Conservation (phyloP, 805 yeast species). For the Metschnikowia baotianmanensis region DNA sequence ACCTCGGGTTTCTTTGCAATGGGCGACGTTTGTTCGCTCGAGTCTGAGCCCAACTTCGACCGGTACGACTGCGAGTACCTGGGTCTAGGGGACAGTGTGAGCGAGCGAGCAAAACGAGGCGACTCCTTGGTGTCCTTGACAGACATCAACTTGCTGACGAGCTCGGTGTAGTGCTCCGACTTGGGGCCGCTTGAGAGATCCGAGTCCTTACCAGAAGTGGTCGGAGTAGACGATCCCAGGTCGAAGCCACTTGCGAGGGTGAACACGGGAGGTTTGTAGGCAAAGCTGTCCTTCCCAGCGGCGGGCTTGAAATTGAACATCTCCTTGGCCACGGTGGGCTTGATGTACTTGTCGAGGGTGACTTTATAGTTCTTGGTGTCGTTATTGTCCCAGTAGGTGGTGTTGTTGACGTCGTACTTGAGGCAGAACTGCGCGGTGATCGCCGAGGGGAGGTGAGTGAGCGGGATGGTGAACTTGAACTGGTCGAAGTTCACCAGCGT, state of each 20-base stretch:
- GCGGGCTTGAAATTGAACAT: constrained; percentile 9
- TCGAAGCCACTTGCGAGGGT: constrained; percentile 2
- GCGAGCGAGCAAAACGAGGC: constrained; percentile 8
- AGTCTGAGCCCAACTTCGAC: constrained; percentile 14
- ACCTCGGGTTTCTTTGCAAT: neutral
- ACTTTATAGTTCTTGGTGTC: constrained; percentile 35
- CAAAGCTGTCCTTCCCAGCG: constrained; percentile 9
- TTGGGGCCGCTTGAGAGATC: neutral
- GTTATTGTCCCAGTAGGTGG: constrained; percentile 41
- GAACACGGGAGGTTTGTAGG: constrained; percentile 15
- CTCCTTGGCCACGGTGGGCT: constrained; percentile 7
- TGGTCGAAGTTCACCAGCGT: constrained; percentile 37
- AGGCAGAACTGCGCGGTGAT: constrained; percentile 36
- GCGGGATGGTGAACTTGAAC: constrained; percentile 50
- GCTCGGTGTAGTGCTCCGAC: constrained; percentile 13
- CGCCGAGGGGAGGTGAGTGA: constrained; percentile 30
- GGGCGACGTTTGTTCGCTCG: constrained; percentile 6
- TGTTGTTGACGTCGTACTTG: constrained; percentile 29
- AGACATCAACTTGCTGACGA: constrained; percentile 14
- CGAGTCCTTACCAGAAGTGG: neutral
- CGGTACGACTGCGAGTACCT: constrained; percentile 30
- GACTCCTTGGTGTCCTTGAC: constrained; percentile 9
- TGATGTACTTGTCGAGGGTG: constrained; percentile 16
- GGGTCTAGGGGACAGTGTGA: constrained; percentile 14
- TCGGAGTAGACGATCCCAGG: neutral